Evolutionary conservation across 2,329 filamentous ascomycete genomes (phyloP).

Genomic region (Neoascochyta sp.): DNA sequence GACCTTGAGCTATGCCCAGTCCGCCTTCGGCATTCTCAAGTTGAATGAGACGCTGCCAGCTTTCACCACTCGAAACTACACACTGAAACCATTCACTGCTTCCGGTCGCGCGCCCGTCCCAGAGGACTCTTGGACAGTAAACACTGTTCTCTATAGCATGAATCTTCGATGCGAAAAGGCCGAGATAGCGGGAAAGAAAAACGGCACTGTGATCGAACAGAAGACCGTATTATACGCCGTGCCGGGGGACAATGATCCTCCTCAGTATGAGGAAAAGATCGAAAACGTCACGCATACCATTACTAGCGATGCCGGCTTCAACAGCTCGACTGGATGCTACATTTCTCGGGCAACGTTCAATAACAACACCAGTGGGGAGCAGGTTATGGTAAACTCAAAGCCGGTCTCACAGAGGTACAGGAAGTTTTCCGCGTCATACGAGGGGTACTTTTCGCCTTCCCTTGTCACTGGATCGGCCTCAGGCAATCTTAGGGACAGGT

Average conservation of each 20-base stretch:
- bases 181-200: conserved; percentile 1
- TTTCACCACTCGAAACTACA: conserved; percentile 44
- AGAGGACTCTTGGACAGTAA: conserved; percentile 18
- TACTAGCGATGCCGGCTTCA: conserved; percentile 1
- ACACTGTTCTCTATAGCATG: conserved; percentile 26
- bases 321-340: conserved; percentile 1
- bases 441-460: not conserved
- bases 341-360: not conserved
- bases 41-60: conserved; percentile 44
- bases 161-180: conserved; percentile 28
- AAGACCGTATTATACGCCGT: conserved; percentile 16
- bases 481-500: conserved; percentile 14
- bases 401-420: conserved; percentile 1
- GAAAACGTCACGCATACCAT: conserved; percentile 1
- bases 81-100: conserved; percentile 42
- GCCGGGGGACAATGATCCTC: conserved; percentile 3
- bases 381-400: conserved; percentile 1
- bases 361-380: conserved; percentile 1
- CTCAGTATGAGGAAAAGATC: conserved; percentile 1
- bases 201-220: not conserved
- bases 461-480: conserved; percentile 1
- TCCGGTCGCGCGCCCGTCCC: conserved; percentile 4
- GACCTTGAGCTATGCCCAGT: conserved; percentile 42
- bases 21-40: conserved; percentile 47
- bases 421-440: conserved; percentile 1